phyloP scores from a whole-genome alignment of 768 basidiomycete genomes.

The Tulasnella sp. region DNA sequence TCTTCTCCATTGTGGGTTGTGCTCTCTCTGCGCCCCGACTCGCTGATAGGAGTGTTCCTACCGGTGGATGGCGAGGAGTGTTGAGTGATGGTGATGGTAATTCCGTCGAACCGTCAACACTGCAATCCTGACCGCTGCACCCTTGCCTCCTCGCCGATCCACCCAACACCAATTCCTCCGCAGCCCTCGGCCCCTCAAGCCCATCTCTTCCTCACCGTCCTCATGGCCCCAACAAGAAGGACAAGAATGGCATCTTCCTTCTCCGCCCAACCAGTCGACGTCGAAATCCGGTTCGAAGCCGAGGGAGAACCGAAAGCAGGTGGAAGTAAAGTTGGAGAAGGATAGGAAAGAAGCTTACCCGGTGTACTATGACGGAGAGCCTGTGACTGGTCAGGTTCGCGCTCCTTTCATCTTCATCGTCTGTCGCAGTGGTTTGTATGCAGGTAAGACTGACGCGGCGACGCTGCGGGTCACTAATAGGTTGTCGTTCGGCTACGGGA shows the following conservation, averaged over 20 bases:
- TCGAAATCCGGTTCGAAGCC: slow-evolving; percentile 84
- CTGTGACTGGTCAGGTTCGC: slow-evolving; percentile 81
- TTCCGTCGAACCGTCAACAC: neutral
- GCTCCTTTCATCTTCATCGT: neutral
- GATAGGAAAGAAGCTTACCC: slow-evolving; percentile 82
- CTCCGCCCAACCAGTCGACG: slow-evolving; percentile 88
- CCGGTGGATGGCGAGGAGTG: too few relatives aligned
- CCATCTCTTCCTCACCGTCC: neutral
- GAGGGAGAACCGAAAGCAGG: slow-evolving; percentile 88
- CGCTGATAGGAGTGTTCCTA: too few relatives aligned
- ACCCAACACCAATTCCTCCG: too few relatives aligned
- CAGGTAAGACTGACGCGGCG: neutral
- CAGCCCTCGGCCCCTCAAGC: neutral
- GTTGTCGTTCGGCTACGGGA: slow-evolving; percentile 87
- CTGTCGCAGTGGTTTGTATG: neutral
- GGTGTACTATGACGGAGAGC: too few relatives aligned
- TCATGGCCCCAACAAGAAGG: neutral
- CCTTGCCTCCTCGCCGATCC: too few relatives aligned
- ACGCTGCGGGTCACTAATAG: slow-evolving; percentile 48
- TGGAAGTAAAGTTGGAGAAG: slow-evolving; percentile 80
- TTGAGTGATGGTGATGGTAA: neutral
- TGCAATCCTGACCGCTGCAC: neutral
- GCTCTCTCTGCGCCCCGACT: too few relatives aligned
- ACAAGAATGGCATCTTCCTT: slow-evolving; percentile 60
- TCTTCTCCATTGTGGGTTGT: too few relatives aligned